A percentile compares a stretch with the other conserved stretches of the same genome.
phyloP scores from a whole-genome alignment of 306 rosid species.

The Inga leiocalycina region DNA sequence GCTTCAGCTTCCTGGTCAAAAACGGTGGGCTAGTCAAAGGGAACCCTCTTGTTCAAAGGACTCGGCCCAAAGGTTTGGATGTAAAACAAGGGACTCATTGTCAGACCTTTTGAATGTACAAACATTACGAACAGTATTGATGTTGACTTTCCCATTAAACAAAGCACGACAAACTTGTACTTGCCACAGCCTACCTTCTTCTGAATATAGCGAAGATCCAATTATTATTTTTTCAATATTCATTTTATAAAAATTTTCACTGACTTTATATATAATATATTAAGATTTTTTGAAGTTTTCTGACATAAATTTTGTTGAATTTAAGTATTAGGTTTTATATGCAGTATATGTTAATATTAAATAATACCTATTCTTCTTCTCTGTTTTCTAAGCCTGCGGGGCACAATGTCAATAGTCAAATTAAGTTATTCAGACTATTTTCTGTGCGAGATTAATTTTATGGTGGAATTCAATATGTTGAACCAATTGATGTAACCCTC shows the following conservation, averaged over 20 bases:
- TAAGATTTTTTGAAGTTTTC: background rate
- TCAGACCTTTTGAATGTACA: background rate
- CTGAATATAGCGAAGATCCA: background rate
- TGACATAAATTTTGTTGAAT: too few species aligned
- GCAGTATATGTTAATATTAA: too few species aligned
- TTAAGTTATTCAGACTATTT: too few species aligned
- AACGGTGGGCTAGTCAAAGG: background rate
- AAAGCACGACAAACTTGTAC: background rate
- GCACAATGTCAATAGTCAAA: too few species aligned
- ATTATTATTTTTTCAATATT: background rate
- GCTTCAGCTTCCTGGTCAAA: background rate
- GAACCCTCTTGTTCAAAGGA: background rate
- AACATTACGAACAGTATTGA: background rate
- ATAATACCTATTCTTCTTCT: too few species aligned
- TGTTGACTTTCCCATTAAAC: background rate
- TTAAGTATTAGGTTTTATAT: too few species aligned
- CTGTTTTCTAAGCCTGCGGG: too few species aligned
- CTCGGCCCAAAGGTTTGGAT: background rate
- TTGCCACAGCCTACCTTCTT: background rate
- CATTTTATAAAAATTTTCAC: background rate
- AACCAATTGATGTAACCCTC: background rate
- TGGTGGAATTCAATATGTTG: background rate
- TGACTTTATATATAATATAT: background rate
- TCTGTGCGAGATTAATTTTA: too few species aligned
- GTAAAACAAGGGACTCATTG: background rate